Conservation (phyloP, 129 eudicot genomes). For the Ambrosia trifida region DNA sequence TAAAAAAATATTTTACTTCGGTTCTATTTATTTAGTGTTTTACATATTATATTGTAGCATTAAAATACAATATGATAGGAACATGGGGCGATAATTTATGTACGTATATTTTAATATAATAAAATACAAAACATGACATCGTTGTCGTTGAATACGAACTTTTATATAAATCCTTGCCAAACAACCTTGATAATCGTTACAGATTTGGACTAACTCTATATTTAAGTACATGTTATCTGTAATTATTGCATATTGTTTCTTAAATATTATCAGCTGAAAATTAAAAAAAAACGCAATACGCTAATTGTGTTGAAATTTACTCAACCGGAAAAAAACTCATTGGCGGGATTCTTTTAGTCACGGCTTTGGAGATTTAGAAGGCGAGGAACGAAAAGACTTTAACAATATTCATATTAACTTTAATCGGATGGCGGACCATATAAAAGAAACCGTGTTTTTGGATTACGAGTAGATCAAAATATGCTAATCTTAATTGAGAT, state of each 20-base stretch:
- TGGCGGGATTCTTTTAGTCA: too few species aligned
- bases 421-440: too few species aligned
- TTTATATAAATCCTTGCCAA: slow-evolving; percentile 36
- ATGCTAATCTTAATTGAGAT: too few species aligned
- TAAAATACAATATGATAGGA: slow-evolving; percentile 21
- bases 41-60: neutral
- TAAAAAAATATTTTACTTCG: slow-evolving; percentile 6
- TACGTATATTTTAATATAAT: slow-evolving; percentile 25
- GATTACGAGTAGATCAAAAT: too few species aligned
- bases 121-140: slow-evolving; percentile 33
- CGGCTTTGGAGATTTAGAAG: too few species aligned
- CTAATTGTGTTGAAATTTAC: too few species aligned
- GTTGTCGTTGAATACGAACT: slow-evolving; percentile 49
- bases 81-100: slow-evolving; percentile 33
- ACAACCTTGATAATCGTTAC: slow-evolving; percentile 42
- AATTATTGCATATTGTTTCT: neutral
- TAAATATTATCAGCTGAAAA: too few species aligned
- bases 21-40: neutral
- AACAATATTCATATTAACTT: too few species aligned
- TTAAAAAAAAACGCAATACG: too few species aligned
- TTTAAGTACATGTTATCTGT: slow-evolving; percentile 23
- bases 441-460: too few species aligned
- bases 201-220: slow-evolving; percentile 41
- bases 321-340: too few species aligned
- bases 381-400: too few species aligned